Evolutionary conservation across 768 basidiomycete genomes (phyloP).

Genomic region (Agrocybe praecox): DNA sequence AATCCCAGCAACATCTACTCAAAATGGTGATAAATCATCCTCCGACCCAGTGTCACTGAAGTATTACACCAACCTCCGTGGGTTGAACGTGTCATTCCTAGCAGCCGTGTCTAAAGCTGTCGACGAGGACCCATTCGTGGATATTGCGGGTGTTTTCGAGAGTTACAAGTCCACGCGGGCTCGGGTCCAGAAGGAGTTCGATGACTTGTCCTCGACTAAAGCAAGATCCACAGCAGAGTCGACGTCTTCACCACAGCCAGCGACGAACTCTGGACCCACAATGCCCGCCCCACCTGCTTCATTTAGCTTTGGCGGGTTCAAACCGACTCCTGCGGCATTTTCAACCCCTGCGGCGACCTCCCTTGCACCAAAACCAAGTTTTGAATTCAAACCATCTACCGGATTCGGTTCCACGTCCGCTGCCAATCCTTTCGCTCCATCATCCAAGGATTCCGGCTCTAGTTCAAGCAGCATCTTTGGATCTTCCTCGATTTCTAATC

Average conservation of each 20-base stretch:
- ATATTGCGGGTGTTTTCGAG: conserved; percentile 56
- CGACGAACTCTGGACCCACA: neutral
- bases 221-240: conserved; percentile 7
- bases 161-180: conserved; percentile 60
- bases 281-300: conserved; percentile 23
- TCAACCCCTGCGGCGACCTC: neutral
- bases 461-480: conserved; percentile 9
- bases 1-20: neutral
- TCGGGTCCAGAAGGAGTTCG: conserved; percentile 58
- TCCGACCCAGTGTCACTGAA: conserved; percentile 35
- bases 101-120: conserved; percentile 59
- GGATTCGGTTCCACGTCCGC: conserved; percentile 15
- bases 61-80: conserved; percentile 73
- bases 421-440: conserved; percentile 13
- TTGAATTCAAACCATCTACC: conserved; percentile 11
- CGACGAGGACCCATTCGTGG: conserved; percentile 71
- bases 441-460: conserved; percentile 5
- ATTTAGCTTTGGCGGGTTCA: conserved; percentile 32
- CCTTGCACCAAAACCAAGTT: neutral
- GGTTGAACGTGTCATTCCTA: conserved; percentile 69
- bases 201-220: conserved; percentile 26
- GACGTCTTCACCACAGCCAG: conserved; percentile 4
- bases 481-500: conserved; percentile 2
- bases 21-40: conserved; percentile 12
- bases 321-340: neutral